These are phyloP conservation scores for Elongisporangium undulatum DNA, from an alignment of 352 stramenopile species.

Conservation along the genomic window DNA sequence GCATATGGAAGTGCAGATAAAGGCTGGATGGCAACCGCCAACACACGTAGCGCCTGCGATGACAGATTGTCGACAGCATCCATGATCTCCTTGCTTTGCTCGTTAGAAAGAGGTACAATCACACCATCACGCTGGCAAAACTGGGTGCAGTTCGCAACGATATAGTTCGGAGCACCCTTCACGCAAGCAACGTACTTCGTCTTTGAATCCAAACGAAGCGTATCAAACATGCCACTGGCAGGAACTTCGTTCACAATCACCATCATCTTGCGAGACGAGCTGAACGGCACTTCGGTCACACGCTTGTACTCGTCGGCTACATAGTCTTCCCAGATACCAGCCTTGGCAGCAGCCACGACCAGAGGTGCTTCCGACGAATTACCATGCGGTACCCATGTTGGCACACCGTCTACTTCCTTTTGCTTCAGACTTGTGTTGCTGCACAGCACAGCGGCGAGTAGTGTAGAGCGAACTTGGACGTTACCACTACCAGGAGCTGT, in stretches of 20 bases:
- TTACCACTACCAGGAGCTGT: slow-evolving; percentile 30
- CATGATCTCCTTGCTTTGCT: slow-evolving; percentile 26
- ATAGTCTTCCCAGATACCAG: slow-evolving; percentile 24
- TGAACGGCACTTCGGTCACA: slow-evolving; percentile 86
- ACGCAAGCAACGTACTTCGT: slow-evolving; percentile 32
- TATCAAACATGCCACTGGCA: too few relatives aligned
- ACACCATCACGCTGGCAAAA: slow-evolving; percentile 20
- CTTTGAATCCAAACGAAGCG: slow-evolving; percentile 32
- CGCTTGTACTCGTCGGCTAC: slow-evolving; percentile 34
- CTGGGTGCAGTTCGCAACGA: slow-evolving; percentile 29
- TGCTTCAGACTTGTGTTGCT: slow-evolving; percentile 74
- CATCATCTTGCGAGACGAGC: slow-evolving; percentile 90
- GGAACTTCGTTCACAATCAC: slow-evolving; percentile 20
- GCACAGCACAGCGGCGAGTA: slow-evolving; percentile 62
- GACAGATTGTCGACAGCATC: slow-evolving; percentile 59
- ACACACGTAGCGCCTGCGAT: slow-evolving; percentile 77
- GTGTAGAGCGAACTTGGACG: slow-evolving; percentile 47
- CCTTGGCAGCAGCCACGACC: slow-evolving; percentile 32
- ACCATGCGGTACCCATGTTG: slow-evolving; percentile 18
- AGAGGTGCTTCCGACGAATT: slow-evolving; percentile 41
- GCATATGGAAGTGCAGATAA: too few relatives aligned
- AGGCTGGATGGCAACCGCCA: too few relatives aligned
- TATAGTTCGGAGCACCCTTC: slow-evolving; percentile 38
- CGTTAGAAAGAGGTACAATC: slow-evolving; percentile 13
- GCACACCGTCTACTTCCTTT: slow-evolving; percentile 34